Percentiles rank a stretch among this genome's conserved stretches.
Evolutionary conservation across 2,329 filamentous ascomycete genomes (phyloP).

Genomic region (Penicillium sp.): DNA sequence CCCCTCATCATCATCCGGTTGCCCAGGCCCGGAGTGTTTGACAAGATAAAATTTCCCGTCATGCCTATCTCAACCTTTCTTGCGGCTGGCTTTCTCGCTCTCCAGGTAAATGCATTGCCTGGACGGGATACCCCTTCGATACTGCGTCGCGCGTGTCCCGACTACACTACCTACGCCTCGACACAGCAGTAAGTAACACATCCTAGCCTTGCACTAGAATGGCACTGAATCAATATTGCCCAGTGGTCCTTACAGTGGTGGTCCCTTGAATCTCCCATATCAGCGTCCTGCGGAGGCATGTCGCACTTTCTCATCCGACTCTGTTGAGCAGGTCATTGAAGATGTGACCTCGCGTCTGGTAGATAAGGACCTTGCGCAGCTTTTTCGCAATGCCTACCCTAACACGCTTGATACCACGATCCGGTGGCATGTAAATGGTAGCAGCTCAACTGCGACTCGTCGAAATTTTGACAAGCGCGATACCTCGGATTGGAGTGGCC

Average conservation of each 20-base stretch:
- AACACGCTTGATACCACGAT: conserved; percentile 90
- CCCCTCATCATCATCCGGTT: conserved; percentile 9
- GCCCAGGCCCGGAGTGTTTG: background rate
- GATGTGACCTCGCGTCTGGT: conserved; percentile 78
- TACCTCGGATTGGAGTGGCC: conserved; percentile 72
- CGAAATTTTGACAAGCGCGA: conserved; percentile 44
- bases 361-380: conserved; percentile 81
- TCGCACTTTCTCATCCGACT: conserved; percentile 82
- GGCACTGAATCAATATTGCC: conserved; percentile 8
- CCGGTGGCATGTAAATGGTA: conserved; percentile 75
- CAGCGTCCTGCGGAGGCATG: conserved; percentile 80
- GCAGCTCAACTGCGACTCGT: conserved; percentile 33
- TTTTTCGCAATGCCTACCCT: conserved; percentile 95
- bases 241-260: conserved; percentile 76
- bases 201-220: background rate
- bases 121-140: conserved; percentile 29
- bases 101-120: conserved; percentile 16
- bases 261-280: conserved; percentile 77
- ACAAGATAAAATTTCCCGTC: background rate
- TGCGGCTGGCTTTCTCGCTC: conserved; percentile 13
- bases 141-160: conserved; percentile 58
- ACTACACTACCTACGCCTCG: conserved; percentile 64
- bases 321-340: conserved; percentile 84
- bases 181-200: conserved; percentile 56
- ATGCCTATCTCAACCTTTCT: conserved; percentile 18